Percentiles rank a stretch among this genome's conserved stretches.
phyloP scores from a whole-genome alignment of 2,329 filamentous ascomycete genomes.

The Fusarium citri region DNA sequence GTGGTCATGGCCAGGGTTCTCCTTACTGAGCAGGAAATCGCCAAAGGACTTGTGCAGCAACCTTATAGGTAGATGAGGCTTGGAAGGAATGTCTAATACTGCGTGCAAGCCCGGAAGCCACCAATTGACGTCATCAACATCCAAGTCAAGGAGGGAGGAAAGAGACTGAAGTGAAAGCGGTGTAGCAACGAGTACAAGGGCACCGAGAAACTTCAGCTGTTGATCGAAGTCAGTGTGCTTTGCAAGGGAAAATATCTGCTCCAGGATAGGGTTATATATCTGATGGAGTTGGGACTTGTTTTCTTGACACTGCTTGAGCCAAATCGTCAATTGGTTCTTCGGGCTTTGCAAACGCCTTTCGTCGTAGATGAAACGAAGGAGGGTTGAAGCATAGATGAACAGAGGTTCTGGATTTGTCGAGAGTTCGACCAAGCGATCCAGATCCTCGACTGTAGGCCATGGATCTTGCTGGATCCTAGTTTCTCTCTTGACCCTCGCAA shows the following conservation, averaged over 20 bases:
- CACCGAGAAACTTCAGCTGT: too few species aligned
- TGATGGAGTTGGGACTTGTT: not conserved
- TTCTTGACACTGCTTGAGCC: not conserved
- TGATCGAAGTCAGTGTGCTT: not conserved
- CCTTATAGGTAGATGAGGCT: too few species aligned
- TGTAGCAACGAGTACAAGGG: too few species aligned
- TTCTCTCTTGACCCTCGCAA: not conserved
- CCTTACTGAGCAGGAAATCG: too few species aligned
- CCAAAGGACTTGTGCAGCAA: too few species aligned
- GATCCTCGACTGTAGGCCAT: not conserved
- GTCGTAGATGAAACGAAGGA: not conserved
- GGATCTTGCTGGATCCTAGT: not conserved
- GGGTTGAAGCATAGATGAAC: not conserved
- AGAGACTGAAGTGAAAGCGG: too few species aligned
- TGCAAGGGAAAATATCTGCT: not conserved
- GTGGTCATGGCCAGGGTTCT: too few species aligned
- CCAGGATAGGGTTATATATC: not conserved
- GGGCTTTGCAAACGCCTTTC: not conserved
- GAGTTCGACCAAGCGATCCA: not conserved
- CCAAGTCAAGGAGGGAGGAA: too few species aligned
- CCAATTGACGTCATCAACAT: too few species aligned
- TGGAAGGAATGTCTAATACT: too few species aligned
- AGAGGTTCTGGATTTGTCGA: not conserved
- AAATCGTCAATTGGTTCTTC: not conserved
- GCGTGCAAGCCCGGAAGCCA: too few species aligned